Conservation (phyloP, 352 stramenopile species). For the Peronospora farinosa region DNA sequence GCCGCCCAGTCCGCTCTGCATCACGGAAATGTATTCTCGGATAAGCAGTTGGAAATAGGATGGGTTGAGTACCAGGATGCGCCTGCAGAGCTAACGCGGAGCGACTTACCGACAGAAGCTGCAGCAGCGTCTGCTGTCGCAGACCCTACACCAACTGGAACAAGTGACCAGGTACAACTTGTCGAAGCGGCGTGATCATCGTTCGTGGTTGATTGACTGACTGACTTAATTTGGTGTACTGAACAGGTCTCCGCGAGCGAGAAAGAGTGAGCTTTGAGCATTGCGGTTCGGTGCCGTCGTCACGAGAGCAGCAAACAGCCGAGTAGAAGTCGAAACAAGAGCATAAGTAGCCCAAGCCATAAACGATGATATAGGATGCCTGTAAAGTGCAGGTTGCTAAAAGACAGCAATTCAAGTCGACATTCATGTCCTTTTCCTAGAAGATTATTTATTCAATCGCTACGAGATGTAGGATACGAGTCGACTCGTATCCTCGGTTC, state of each 20-base stretch:
- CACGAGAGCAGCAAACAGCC: slow-evolving; percentile 5
- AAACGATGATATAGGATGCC: slow-evolving; percentile 29
- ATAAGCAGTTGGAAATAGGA: slow-evolving; percentile 49
- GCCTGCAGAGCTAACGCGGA: slow-evolving; percentile 36
- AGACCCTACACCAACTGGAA: slow-evolving; percentile 1
- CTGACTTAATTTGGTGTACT: slow-evolving; percentile 10
- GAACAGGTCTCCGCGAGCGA: slow-evolving; percentile 25
- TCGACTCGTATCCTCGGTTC: no score
- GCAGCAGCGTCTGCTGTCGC: slow-evolving; percentile 13
- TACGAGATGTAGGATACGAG: no score
- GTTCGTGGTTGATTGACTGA: slow-evolving; percentile 21
- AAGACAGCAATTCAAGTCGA: slow-evolving; percentile 28
- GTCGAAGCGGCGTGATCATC: slow-evolving; percentile 15
- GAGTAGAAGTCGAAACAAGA: slow-evolving; percentile 10
- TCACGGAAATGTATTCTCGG: slow-evolving; percentile 52
- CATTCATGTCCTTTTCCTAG: neutral
- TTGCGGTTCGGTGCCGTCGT: slow-evolving; percentile 12
- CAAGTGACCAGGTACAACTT: slow-evolving; percentile 26
- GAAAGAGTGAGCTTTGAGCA: slow-evolving; percentile 12
- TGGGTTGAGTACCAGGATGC: slow-evolving; percentile 64
- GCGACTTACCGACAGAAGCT: slow-evolving; percentile 16
- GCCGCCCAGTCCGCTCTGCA: slow-evolving; percentile 56
- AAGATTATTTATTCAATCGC: no score
- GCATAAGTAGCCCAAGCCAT: slow-evolving; percentile 7
- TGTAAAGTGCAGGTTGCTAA: slow-evolving; percentile 21